These are phyloP conservation scores for Botrytis fragariae DNA, from an alignment of 2,329 filamentous ascomycete species.

Conservation along the genomic window DNA sequence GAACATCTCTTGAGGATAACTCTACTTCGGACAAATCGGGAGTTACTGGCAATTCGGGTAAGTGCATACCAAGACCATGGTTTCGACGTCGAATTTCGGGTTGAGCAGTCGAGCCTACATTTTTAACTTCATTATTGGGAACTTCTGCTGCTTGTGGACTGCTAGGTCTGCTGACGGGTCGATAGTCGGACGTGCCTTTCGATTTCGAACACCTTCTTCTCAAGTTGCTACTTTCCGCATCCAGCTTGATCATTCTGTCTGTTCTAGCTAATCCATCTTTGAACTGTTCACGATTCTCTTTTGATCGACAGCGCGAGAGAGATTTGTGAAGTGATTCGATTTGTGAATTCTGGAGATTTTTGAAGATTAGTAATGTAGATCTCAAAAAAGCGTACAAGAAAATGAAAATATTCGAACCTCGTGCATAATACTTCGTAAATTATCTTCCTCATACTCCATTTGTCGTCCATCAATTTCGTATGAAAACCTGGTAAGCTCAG, in stretches of 20 bases:
- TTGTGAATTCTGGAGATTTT: not conserved
- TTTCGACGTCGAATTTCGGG: constrained; percentile 23
- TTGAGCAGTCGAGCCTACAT: constrained; percentile 10
- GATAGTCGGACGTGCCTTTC: not conserved
- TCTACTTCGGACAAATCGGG: constrained; percentile 57
- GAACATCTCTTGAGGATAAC: constrained; percentile 39
- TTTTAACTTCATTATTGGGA: constrained; percentile 20
- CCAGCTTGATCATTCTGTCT: not conserved
- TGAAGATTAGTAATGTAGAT: not conserved
- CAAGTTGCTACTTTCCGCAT: not conserved
- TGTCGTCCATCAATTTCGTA: constrained; percentile 64
- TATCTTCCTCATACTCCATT: constrained; percentile 21
- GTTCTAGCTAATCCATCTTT: not conserved
- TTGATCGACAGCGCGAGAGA: not conserved
- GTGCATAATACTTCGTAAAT: constrained; percentile 7
- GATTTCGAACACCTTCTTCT: constrained; percentile 7
- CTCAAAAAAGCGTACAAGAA: not conserved
- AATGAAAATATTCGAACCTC: constrained; percentile 19
- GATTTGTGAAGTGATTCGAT: not conserved
- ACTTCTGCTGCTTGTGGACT: not conserved
- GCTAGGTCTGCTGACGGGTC: not conserved
- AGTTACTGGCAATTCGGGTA: constrained; percentile 48
- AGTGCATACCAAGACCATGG: constrained; percentile 30
- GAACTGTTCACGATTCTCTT: constrained; percentile 3
- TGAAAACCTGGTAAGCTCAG: constrained; percentile 71